Evolutionary conservation across 768 basidiomycete genomes (phyloP), one percentile per base, ranked within the genome.

Genomic region (Sporobolomyces roseus): DNA sequence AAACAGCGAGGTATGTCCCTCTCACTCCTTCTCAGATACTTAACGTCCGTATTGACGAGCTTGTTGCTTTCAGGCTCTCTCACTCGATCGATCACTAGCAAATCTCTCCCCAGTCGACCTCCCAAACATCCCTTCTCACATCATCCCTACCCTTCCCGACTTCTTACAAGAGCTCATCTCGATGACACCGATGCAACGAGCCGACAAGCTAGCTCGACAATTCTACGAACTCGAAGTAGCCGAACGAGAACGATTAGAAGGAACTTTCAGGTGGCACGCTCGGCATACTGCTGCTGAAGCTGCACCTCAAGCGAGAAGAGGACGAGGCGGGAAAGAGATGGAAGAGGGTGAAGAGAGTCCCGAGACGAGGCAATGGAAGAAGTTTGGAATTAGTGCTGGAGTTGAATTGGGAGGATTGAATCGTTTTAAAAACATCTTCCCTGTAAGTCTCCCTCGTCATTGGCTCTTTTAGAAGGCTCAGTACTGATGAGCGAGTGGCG

Each of bases 401-500:
- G 85, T 98, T 14, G 94, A 98, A 79, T 90, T 94, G 76, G 94
- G 94, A 13, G 82, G 86, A 25, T 92, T 96, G 82, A 98, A 98
- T 74, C 83, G 94, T 88, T 98, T 96, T 80, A 87, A 88, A 66
- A 89, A 98, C 77, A 96, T 98, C 65, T 98, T 93, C 91, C 94
- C 94, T 0, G 97, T 93, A 48, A 52, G 41, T 45, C 30, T 29
- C 9, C 43, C 63, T 10, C 27, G 29, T 0, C 14, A 1, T 21
- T 4, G 2, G 14, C 5, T 12, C 5, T 4, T 23, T 19, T 46
- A 7, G 13, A 13, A 23, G 17, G 41, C 49, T 51, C 61, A 62
- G 30, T 29, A 25, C 7, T 27, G 27, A 9, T 25, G 0, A 14
- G 17, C 8, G 23, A 19, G 12, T 36, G 10, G n/a, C 14, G 10